phyloP scores from a whole-genome alignment of 2,329 filamentous ascomycete genomes.

The Diplodia scrobiculata region DNA sequence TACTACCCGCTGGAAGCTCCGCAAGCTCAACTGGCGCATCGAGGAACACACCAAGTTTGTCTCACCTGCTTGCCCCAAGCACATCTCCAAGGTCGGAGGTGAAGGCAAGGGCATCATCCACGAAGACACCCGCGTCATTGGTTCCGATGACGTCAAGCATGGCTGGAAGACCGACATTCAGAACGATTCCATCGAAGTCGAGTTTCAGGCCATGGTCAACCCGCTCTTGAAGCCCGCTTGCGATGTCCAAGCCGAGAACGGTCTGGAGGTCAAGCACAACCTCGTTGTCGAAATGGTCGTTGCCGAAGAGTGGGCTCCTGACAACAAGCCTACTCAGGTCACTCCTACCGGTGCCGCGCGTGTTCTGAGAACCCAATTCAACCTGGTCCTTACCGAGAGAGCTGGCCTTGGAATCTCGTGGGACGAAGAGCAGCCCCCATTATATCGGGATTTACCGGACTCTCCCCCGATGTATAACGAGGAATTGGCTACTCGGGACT shows the following conservation, averaged over 20 bases:
- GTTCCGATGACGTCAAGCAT: conserved; percentile 75
- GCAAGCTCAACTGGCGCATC: conserved; percentile 89
- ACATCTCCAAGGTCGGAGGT: conserved; percentile 66
- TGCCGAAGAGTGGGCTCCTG: conserved; percentile 77
- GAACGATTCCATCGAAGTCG: conserved; percentile 70
- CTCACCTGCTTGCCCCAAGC: conserved; percentile 77
- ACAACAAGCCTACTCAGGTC: conserved; percentile 70
- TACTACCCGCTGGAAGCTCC: conserved; percentile 83
- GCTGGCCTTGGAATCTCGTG: conserved; percentile 88
- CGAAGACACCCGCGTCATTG: conserved; percentile 74
- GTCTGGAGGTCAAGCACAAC: conserved; percentile 78
- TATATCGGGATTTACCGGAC: no score
- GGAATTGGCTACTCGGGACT: conserved; percentile 32
- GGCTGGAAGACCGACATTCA: conserved; percentile 87
- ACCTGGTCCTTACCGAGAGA: conserved; percentile 76
- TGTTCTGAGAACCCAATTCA: conserved; percentile 91
- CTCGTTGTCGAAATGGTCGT: conserved; percentile 93
- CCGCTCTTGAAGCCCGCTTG: conserved; percentile 68
- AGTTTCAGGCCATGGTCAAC: conserved; percentile 69
- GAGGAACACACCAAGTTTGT: conserved; percentile 82
- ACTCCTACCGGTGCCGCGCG: conserved; percentile 88
- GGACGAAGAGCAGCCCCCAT: conserved; percentile 76
- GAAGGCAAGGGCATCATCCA: conserved; percentile 71
- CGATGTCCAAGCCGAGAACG: conserved; percentile 72
- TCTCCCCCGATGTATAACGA: no score